A percentile compares a stretch with the other conserved stretches of the same genome.
These are phyloP conservation scores for Fomitopsis serialis DNA, from an alignment of 768 basidiomycete species.

Conservation along the genomic window DNA sequence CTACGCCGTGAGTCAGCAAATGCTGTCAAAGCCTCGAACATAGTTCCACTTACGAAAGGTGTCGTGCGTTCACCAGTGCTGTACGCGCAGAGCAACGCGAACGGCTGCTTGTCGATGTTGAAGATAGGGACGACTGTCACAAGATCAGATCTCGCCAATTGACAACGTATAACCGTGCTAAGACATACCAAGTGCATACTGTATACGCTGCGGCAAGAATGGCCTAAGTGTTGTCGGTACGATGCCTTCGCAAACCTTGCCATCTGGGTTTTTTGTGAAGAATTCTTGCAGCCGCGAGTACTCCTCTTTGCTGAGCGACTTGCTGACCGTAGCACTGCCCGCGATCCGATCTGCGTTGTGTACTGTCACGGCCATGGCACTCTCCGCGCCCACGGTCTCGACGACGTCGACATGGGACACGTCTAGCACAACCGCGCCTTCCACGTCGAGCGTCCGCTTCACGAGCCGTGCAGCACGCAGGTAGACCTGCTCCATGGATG, in stretches of 20 bases:
- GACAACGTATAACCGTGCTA: not conserved
- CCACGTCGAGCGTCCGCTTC: constrained; percentile 84
- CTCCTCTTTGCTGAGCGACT: constrained; percentile 55
- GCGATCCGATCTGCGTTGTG: constrained; percentile 60
- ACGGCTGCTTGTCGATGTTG: constrained; percentile 89
- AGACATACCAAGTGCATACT: constrained; percentile 80
- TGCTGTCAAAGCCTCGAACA: not conserved
- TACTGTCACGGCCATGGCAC: constrained; percentile 61
- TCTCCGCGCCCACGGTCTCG: constrained; percentile 59
- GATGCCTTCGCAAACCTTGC: constrained; percentile 82
- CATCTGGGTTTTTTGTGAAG: constrained; percentile 76
- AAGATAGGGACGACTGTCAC: constrained; percentile 80
- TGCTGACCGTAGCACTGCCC: constrained; percentile 44
- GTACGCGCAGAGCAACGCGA: constrained; percentile 87
- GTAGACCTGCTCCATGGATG: constrained; percentile 84
- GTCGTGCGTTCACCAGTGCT: constrained; percentile 77
- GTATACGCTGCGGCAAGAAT: constrained; percentile 74
- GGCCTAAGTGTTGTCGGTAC: constrained; percentile 79
- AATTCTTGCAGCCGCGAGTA: constrained; percentile 73
- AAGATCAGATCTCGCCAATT: not conserved
- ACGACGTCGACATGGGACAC: constrained; percentile 86
- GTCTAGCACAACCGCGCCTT: constrained; percentile 90
- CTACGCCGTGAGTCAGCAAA: constrained; percentile 28
- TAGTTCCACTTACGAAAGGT: constrained; percentile 56
- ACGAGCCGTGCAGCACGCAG: constrained; percentile 87